Conservation (phyloP, 2,329 filamentous ascomycete genomes). For the Aspergillus clavatus region DNA sequence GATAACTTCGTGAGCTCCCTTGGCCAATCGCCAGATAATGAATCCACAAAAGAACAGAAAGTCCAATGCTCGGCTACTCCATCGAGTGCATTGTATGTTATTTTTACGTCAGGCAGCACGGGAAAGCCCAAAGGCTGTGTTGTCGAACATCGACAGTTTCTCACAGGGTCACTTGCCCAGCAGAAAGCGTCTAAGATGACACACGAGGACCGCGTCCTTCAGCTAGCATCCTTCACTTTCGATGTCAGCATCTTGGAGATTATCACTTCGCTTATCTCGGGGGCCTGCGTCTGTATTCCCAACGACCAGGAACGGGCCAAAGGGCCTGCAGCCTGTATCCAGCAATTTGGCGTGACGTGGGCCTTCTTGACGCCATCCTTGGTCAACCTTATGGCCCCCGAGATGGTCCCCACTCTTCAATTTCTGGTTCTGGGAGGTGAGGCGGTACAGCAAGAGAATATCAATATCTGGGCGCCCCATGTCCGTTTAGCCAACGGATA, state of each 20-base stretch:
- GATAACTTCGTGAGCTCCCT: too few relatives aligned
- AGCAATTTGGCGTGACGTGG: too few relatives aligned
- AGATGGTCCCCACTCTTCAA: too few relatives aligned
- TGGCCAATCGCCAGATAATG: too few relatives aligned
- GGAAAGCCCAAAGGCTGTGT: conserved; percentile 18
- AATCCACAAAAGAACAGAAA: too few relatives aligned
- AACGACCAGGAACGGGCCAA: conserved; percentile 39
- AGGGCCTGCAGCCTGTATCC: conserved; percentile 18
- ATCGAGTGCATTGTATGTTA: conserved; percentile 5
- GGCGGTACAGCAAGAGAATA: too few relatives aligned
- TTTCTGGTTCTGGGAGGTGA: too few relatives aligned
- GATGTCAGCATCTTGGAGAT: conserved; percentile 32
- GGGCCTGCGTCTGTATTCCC: conserved; percentile 43
- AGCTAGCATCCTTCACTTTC: conserved; percentile 39
- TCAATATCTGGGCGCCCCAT: too few relatives aligned
- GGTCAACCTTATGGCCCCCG: too few relatives aligned
- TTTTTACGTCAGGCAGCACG: conserved; percentile 20
- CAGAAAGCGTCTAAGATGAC: neutral
- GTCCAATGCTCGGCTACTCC: too few relatives aligned
- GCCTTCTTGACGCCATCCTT: too few relatives aligned
- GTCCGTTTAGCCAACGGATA: too few relatives aligned
- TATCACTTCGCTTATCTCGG: conserved; percentile 34
- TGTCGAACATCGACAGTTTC: conserved; percentile 12
- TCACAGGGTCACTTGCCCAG: neutral
- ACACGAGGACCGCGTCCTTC: conserved; percentile 13